Conservation (phyloP, 2,329 filamentous ascomycete genomes). For the Fusarium metavorans region DNA sequence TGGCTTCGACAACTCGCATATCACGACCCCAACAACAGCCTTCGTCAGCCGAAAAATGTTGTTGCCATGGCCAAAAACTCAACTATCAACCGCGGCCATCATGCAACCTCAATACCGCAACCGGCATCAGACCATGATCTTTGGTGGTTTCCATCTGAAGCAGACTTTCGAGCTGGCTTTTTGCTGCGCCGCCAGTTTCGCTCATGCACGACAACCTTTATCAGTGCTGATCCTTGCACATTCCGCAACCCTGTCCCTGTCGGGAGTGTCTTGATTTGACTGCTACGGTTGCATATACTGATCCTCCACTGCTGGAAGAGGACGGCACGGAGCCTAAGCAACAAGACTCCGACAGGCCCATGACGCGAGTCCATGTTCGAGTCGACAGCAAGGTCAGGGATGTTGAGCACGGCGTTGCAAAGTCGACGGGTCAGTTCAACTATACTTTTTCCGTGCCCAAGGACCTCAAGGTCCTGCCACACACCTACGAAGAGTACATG, state of each 20-base stretch:
- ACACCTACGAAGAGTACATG: constrained; percentile 49
- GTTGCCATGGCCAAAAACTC: constrained; percentile 46
- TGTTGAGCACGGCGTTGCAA: constrained; percentile 47
- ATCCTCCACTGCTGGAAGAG: constrained; percentile 45
- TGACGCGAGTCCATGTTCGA: constrained; percentile 46
- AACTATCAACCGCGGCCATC: constrained; percentile 44
- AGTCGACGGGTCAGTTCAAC: constrained; percentile 47
- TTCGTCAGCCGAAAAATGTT: constrained; percentile 44
- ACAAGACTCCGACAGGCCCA: constrained; percentile 34
- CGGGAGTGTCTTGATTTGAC: constrained; percentile 45
- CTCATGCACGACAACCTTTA: constrained; percentile 47
- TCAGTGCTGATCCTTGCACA: constrained; percentile 47
- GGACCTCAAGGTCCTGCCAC: constrained; percentile 43
- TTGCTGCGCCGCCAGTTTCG: constrained; percentile 48
- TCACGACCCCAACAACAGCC: constrained; percentile 43
- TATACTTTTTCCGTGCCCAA: constrained; percentile 48
- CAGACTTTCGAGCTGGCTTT: constrained; percentile 49
- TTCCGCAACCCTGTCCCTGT: constrained; percentile 48
- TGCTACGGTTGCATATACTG: constrained; percentile 47
- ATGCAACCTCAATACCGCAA: constrained; percentile 49
- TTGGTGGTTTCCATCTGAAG: constrained; percentile 48
- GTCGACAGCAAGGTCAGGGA: constrained; percentile 48
- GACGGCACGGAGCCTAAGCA: constrained; percentile 43
- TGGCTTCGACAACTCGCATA: constrained; percentile 47
- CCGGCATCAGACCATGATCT: constrained; percentile 48